Evolutionary conservation across 257 asterid species (phyloP), one percentile per base, ranked within the genome.

Genomic region (Ophiorrhiza pumila): DNA sequence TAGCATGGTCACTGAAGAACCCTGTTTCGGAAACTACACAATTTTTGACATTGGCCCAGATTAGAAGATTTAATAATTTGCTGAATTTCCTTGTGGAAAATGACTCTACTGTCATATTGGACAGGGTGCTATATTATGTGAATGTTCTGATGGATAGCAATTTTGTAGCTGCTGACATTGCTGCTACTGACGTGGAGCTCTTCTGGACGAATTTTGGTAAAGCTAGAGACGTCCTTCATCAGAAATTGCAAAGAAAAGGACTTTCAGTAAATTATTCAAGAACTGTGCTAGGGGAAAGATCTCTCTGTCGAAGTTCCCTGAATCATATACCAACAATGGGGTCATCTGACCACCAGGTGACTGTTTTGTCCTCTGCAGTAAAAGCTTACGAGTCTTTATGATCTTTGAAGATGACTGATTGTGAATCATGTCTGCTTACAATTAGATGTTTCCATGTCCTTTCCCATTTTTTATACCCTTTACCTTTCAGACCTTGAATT

Each of bases 1-100:
- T 95, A 37, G 97, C 96, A 31, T 95, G 96, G 97, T 82, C 78
- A 55, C 84, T 95, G 53, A 89, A 80, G 78, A 87, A 86, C 75
- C 92, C 97, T 12, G 69, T 56, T 22, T 46, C 81, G 32, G 83
- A 74, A 35, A 68, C 46, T 52, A 75, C 45, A 66, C 89, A 77
- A 63, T 77, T 65, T 25, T 55, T 80, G 79, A 76, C 88, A 13
- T 76, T 87, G 68, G 65, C 73, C n/a, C 90, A 83, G 49, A 59
- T 92, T 22, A 89, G 80, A 71, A 85, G 92, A 80, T 79, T 78
- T 75, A 88, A 80, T 80, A 37, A 73, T 74, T 77, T 95, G 39
- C 73, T 87, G 49, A 77, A 78, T 74, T 84, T 85, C 75, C 74
- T 95, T 75, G 79, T 87, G 72, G 81, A 86, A 76, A 85, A 78